Percentiles rank a stretch among this genome's conserved stretches.
Conservation (phyloP, 1,139 yeast species). For the Pichia cactophila region DNA sequence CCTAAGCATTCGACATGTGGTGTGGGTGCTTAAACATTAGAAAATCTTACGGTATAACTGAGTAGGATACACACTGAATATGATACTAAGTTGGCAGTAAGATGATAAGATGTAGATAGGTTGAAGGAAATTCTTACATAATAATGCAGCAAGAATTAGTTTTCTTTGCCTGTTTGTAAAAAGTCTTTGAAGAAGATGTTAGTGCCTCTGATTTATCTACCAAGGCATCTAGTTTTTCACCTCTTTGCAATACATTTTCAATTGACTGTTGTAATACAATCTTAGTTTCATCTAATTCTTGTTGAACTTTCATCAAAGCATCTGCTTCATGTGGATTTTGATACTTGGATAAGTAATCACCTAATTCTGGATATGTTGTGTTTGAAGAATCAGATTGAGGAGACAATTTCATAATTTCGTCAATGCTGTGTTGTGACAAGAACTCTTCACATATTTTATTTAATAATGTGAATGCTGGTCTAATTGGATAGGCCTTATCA, state of each 20-base stretch:
- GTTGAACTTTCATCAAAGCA: conserved; percentile 93
- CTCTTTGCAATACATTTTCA: conserved; percentile 89
- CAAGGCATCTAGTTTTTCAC: conserved; percentile 87
- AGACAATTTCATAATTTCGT: conserved; percentile 58
- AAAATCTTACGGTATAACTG: neutral
- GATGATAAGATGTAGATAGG: neutral
- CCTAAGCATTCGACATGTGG: too few relatives aligned
- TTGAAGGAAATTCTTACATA: conserved; percentile 34
- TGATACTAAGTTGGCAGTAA: neutral
- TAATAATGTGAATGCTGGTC: conserved; percentile 93
- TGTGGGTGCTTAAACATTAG: too few relatives aligned
- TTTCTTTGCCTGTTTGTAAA: conserved; percentile 95
- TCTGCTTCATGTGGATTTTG: conserved; percentile 98
- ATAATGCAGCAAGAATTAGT: conserved; percentile 92
- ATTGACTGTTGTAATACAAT: conserved; percentile 93
- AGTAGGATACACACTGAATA: neutral
- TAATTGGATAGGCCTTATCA: conserved; percentile 91
- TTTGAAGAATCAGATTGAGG: conserved; percentile 96
- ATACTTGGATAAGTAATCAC: conserved; percentile 64
- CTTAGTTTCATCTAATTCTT: conserved; percentile 95
- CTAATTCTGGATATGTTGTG: conserved; percentile 22
- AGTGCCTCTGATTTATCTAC: conserved; percentile 95
- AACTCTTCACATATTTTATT: conserved; percentile 91
- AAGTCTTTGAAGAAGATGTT: conserved; percentile 82
- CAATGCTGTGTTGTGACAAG: conserved; percentile 70